Evolutionary conservation across 129 eudicot species (phyloP).

Genomic region (Tagetes patula): DNA sequence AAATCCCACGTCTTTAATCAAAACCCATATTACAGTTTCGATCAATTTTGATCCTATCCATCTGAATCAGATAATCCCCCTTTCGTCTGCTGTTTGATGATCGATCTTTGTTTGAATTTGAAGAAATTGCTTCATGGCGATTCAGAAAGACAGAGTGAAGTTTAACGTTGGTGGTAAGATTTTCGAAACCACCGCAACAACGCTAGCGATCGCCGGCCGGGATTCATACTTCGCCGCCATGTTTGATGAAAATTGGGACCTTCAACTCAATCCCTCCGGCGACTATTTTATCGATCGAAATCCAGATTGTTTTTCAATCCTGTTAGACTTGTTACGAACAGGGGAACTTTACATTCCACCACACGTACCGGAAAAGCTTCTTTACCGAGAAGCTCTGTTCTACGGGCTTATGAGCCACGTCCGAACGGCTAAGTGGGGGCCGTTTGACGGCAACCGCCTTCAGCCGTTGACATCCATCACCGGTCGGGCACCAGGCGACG

Average conservation of each 20-base stretch:
- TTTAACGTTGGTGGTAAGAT: conserved; percentile 88
- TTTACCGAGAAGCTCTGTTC: conserved; percentile 72
- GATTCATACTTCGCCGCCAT: conserved; percentile 83
- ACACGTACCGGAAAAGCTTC: conserved; percentile 56
- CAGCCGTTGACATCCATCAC: conserved; percentile 48
- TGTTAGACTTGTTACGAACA: conserved; percentile 81
- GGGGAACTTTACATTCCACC: conserved; percentile 73
- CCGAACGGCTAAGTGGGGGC: conserved; percentile 81
- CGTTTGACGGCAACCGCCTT: conserved; percentile 84
- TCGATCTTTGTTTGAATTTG: conserved; percentile 13
- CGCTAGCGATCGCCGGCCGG: conserved; percentile 88
- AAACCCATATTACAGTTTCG: conserved; percentile 39
- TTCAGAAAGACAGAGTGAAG: conserved; percentile 71
- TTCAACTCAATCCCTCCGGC: conserved; percentile 34
- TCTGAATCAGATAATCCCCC: conserved; percentile 16
- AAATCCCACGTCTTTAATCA: conserved; percentile 48
- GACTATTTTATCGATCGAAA: conserved; percentile 86
- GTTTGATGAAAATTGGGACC: conserved; percentile 86
- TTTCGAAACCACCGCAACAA: conserved; percentile 92
- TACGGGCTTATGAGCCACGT: conserved; percentile 76
- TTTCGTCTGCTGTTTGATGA: conserved; percentile 24
- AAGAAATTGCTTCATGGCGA: conserved; percentile 48
- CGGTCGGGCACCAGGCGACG: conserved; percentile 85
- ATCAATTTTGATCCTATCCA: conserved; percentile 11
- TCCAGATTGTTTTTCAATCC: conserved; percentile 77